Conservation (phyloP, 805 yeast species). For the Zygoascus biomembranicola region DNA sequence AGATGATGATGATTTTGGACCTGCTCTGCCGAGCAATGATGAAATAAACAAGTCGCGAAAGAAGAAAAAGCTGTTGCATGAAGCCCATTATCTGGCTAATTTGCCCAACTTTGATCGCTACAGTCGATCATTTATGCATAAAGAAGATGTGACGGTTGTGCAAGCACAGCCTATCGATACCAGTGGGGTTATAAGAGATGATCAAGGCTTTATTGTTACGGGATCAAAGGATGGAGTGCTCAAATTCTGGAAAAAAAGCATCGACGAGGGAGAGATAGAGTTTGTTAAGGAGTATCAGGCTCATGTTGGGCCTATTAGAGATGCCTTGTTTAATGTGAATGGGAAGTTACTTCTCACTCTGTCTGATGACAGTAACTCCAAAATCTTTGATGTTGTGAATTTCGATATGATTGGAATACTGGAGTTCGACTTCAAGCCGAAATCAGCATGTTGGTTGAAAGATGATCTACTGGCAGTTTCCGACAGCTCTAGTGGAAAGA, state of each 20-base stretch:
- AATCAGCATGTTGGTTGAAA: slow-evolving; percentile 20
- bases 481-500: slow-evolving; percentile 12
- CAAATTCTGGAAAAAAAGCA: slow-evolving; percentile 28
- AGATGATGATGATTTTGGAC: slow-evolving; percentile 1
- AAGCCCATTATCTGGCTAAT: slow-evolving; percentile 4
- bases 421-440: slow-evolving; percentile 24
- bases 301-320: slow-evolving; percentile 15
- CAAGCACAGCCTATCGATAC: slow-evolving; percentile 5
- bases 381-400: slow-evolving; percentile 30
- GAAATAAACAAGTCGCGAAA: not conserved
- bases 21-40: not conserved
- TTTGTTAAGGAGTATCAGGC: slow-evolving; percentile 28
- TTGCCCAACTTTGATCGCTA: slow-evolving; percentile 14
- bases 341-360: slow-evolving; percentile 25
- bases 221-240: slow-evolving; percentile 29
- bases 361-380: slow-evolving; percentile 17
- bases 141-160: slow-evolving; percentile 10
- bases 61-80: slow-evolving; percentile 7
- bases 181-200: slow-evolving; percentile 1
- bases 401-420: slow-evolving; percentile 33
- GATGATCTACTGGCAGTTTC: slow-evolving; percentile 15
- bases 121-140: slow-evolving; percentile 22
- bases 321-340: slow-evolving; percentile 14
- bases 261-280: slow-evolving; percentile 20
- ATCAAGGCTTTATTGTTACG: slow-evolving; percentile 23